A percentile compares a stretch with the other conserved stretches of the same genome.
These are phyloP conservation scores for Geranium brycei DNA, from an alignment of 345 rosid species.

Conservation along the genomic window DNA sequence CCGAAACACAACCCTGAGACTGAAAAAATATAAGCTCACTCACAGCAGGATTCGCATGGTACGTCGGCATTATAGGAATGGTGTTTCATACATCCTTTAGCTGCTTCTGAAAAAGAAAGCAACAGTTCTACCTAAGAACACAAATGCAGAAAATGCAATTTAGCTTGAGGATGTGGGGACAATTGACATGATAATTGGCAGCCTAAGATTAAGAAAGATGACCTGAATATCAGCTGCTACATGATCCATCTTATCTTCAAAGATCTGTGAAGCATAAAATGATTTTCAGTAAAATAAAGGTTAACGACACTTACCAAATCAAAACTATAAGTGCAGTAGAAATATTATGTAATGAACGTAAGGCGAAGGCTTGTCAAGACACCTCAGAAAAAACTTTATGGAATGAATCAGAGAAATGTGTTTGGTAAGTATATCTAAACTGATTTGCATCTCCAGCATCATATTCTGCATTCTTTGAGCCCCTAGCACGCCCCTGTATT, in stretches of 20 bases:
- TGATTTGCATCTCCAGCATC: constrained; percentile 40
- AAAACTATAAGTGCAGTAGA: constrained; percentile 3
- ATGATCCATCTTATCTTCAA: constrained; percentile 42
- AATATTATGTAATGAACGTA: too few relatives aligned
- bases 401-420: constrained; percentile 79
- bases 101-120: too few relatives aligned
- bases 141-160: neutral
- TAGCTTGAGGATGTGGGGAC: neutral
- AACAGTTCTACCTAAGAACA: too few relatives aligned
- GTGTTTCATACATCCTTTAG: too few relatives aligned
- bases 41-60: too few relatives aligned
- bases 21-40: too few relatives aligned
- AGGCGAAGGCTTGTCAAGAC: too few relatives aligned
- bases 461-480: constrained; percentile 36
- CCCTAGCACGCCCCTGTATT: constrained; percentile 28
- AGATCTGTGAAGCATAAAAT: constrained; percentile 40
- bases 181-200: neutral
- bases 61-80: too few relatives aligned
- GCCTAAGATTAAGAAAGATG: constrained; percentile 11
- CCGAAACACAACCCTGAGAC: too few relatives aligned
- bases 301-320: neutral
- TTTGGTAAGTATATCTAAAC: constrained; percentile 34
- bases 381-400: constrained; percentile 85
- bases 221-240: constrained; percentile 64
- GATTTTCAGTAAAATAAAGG: neutral